These are phyloP conservation scores for Aspergillus felis DNA, from an alignment of 2,329 filamentous ascomycete genomes.

Conservation along the genomic window DNA sequence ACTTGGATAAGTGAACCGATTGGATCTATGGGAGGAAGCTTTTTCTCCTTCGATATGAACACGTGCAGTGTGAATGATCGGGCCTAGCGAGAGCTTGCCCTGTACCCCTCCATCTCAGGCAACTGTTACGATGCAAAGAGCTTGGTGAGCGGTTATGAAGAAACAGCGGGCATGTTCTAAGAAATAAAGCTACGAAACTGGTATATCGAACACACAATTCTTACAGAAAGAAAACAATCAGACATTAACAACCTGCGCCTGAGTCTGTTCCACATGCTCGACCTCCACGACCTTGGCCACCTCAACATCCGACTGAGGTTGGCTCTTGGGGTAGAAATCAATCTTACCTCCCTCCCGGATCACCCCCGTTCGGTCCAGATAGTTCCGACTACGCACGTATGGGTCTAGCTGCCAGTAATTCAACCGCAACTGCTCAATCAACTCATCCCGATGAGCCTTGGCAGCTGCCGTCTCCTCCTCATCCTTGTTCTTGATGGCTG, in stretches of 20 bases:
- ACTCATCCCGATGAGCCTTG: slow-evolving; percentile 54
- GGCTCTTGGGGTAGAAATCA: slow-evolving; percentile 59
- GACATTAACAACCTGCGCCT: slow-evolving; percentile 10
- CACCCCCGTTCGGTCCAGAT: slow-evolving; percentile 76
- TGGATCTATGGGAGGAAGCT: no score
- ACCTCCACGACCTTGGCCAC: slow-evolving; percentile 12
- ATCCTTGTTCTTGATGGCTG: slow-evolving; percentile 42
- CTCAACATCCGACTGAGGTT: not conserved
- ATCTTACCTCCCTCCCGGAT: slow-evolving; percentile 63
- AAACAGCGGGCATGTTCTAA: not conserved
- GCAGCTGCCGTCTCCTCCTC: slow-evolving; percentile 43
- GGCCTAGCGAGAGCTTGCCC: no score
- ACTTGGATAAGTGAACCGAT: no score
- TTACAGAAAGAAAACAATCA: not conserved
- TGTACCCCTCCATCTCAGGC: no score
- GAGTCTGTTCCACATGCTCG: slow-evolving; percentile 14
- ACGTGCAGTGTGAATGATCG: no score
- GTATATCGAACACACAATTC: not conserved
- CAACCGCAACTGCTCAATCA: slow-evolving; percentile 62
- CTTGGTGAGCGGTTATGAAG: not conserved
- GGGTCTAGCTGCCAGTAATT: slow-evolving; percentile 91
- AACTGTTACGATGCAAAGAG: not conserved
- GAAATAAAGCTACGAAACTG: not conserved
- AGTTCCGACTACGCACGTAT: slow-evolving; percentile 71
- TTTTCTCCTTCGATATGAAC: no score